These are phyloP conservation scores for Knufia fluminis DNA, from an alignment of 2,329 filamentous ascomycete species.

Conservation along the genomic window DNA sequence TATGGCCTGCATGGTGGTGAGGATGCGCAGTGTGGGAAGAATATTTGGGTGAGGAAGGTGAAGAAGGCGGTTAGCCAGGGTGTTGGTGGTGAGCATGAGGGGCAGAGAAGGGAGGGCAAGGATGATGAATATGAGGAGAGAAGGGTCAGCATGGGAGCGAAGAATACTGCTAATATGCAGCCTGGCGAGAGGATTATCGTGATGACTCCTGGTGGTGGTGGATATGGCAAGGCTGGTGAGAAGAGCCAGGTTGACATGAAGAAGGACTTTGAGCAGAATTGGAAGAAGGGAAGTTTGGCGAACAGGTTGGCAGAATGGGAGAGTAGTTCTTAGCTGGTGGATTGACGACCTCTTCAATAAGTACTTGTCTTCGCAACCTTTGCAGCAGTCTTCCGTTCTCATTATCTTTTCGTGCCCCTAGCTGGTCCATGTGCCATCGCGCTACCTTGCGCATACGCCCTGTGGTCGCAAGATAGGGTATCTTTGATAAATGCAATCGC, in stretches of 20 bases:
- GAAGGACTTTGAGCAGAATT: constrained; percentile 51
- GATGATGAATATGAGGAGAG: constrained; percentile 28
- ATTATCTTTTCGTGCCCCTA: too few relatives aligned
- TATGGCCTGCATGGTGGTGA: constrained; percentile 79
- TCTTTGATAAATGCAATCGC: too few relatives aligned
- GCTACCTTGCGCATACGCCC: too few relatives aligned
- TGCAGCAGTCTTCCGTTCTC: too few relatives aligned
- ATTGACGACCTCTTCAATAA: too few relatives aligned
- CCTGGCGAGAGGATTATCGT: constrained; percentile 54
- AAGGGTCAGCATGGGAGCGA: constrained; percentile 51
- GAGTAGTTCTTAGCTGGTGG: constrained; percentile 31
- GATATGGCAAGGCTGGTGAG: constrained; percentile 44
- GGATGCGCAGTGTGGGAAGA: constrained; percentile 68
- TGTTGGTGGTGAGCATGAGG: constrained; percentile 26
- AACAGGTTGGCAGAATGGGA: constrained; percentile 40
- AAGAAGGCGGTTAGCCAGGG: constrained; percentile 36
- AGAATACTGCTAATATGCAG: constrained; percentile 53
- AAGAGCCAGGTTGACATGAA: constrained; percentile 41
- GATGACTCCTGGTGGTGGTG: constrained; percentile 37
- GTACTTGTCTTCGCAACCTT: too few relatives aligned
- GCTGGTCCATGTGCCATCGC: too few relatives aligned
- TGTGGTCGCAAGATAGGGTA: too few relatives aligned
- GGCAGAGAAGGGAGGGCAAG: constrained; percentile 35
- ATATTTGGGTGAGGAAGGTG: constrained; percentile 76
- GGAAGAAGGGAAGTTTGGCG: constrained; percentile 53